Evolutionary conservation across 768 basidiomycete species (phyloP).

Genomic region (Rhodosporidiobolus sp.): DNA sequence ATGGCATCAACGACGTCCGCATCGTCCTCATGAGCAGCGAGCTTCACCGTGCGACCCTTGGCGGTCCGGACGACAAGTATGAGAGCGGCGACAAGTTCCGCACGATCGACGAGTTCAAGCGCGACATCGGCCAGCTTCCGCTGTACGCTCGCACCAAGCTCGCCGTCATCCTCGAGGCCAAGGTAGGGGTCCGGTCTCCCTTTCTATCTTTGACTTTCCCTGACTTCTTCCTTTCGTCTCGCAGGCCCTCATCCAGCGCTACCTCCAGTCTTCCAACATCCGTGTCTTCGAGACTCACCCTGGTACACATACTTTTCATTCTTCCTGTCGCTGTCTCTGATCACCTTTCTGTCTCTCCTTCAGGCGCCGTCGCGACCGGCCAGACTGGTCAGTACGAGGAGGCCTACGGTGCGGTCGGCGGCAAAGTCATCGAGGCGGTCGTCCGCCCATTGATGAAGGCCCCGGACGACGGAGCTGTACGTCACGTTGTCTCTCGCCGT

Average conservation of each 20-base stretch:
- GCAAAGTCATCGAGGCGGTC: conserved; percentile 6
- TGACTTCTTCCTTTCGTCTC: not conserved
- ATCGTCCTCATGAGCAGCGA: conserved; percentile 28
- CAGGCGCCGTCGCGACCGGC: conserved; percentile 8
- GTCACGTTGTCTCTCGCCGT: not conserved
- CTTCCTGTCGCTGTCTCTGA: no score
- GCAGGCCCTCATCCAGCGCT: conserved; percentile 18
- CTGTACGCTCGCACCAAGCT: conserved; percentile 25
- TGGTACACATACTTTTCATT: not conserved
- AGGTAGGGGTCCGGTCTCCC: not conserved
- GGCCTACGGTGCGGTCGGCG: conserved; percentile 24
- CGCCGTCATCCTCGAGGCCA: conserved; percentile 16
- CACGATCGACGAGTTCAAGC: conserved; percentile 21
- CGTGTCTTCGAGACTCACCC: conserved; percentile 25
- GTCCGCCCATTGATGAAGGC: conserved; percentile 8
- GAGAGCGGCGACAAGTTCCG: conserved; percentile 29
- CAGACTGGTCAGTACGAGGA: conserved; percentile 32
- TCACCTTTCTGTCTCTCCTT: not conserved
- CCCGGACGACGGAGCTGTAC: conserved; percentile 19
- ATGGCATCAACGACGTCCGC: conserved; percentile 27
- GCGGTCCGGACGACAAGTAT: conserved; percentile 7
- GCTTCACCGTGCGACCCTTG: conserved; percentile 27
- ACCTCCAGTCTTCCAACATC: conserved; percentile 19
- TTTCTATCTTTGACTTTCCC: not conserved
- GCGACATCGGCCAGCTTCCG: conserved; percentile 7